phyloP scores from a whole-genome alignment of 805 yeast species.

The Metschnikowia cubensis region DNA sequence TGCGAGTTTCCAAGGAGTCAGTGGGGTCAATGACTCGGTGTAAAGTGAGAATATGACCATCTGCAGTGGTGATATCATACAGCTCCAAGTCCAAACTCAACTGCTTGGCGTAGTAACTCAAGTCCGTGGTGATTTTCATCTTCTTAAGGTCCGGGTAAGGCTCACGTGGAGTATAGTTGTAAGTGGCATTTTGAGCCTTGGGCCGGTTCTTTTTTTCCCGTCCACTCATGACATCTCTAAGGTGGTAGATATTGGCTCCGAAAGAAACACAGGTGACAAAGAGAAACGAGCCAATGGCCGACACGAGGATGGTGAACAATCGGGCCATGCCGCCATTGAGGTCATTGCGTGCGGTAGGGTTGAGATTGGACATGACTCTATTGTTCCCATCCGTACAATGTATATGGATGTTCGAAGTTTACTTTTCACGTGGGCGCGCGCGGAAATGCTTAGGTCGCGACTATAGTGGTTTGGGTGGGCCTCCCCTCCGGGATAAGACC shows the following conservation, averaged over 20 bases:
- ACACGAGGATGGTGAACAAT: slow-evolving; percentile 20
- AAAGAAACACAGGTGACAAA: slow-evolving; percentile 24
- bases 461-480: background rate
- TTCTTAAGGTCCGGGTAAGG: slow-evolving; percentile 33
- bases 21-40: slow-evolving; percentile 57
- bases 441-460: background rate
- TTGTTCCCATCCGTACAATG: background rate
- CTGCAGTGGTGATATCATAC: slow-evolving; percentile 63
- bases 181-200: slow-evolving; percentile 15
- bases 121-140: slow-evolving; percentile 38
- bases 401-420: background rate
- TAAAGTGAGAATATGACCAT: slow-evolving; percentile 70
- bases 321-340: slow-evolving; percentile 22
- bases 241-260: slow-evolving; percentile 31
- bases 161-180: slow-evolving; percentile 28
- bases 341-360: slow-evolving; percentile 8
- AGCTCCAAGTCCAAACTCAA: slow-evolving; percentile 58
- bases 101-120: slow-evolving; percentile 64
- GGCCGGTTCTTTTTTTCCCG: slow-evolving; percentile 28
- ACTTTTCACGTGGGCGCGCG: background rate
- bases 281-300: slow-evolving; percentile 27
- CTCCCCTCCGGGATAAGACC: background rate
- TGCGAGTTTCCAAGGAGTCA: slow-evolving; percentile 27
- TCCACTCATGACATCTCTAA: slow-evolving; percentile 26
- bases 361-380: slow-evolving; percentile 8